Evolutionary conservation across 768 basidiomycete genomes (phyloP), one percentile per base, ranked within the genome.

Genomic region (Tylopilus cervinicoccineus): DNA sequence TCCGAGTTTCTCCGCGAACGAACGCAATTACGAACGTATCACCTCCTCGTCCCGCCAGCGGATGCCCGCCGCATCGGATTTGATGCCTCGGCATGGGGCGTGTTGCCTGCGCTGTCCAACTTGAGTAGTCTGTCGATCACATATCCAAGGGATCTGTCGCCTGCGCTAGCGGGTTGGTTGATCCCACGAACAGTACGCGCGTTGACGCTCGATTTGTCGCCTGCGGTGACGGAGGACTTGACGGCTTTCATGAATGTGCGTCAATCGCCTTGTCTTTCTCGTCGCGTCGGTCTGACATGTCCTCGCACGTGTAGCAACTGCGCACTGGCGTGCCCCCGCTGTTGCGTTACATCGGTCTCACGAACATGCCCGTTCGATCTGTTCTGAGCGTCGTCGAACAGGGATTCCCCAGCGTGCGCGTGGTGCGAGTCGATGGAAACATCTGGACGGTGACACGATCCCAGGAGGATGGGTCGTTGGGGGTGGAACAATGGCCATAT

Each of bases 41-140:
- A 74, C 37, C 70, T 87, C 1, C 70, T 76, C 11, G 74, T 73
- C 2, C 66, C 73, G 5, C 59, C 60, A 6, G 59, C 61, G 14
- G 76, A 78, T 41, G 76, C 78, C 54, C 70, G 70, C 51, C 70
- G 74, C 7, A 72, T 82, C 10, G 86, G 86, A 23, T 86, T 83
- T 54, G 81, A 86, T 52, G 81, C 85, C 0, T 76, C 80, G 1
- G 72, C 80, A 7, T 87, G 84, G 85, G 84, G 85, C 10, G 79
- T 86, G 8, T 68, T 88, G 10, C 84, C 84, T 0, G 75, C 75
- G 6, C 64, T 88, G 22, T 63, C 67, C 16, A 70, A 70, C 12
- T 62, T 88, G 43, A 73, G 66, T n/a, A 74, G 72, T 32, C 61
- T 88, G 47, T 74, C 71, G 43, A 83, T 86, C 45, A 79, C 78